These are phyloP conservation scores for Jatropha curcas DNA, from an alignment of 345 rosid species.

Conservation along the genomic window DNA sequence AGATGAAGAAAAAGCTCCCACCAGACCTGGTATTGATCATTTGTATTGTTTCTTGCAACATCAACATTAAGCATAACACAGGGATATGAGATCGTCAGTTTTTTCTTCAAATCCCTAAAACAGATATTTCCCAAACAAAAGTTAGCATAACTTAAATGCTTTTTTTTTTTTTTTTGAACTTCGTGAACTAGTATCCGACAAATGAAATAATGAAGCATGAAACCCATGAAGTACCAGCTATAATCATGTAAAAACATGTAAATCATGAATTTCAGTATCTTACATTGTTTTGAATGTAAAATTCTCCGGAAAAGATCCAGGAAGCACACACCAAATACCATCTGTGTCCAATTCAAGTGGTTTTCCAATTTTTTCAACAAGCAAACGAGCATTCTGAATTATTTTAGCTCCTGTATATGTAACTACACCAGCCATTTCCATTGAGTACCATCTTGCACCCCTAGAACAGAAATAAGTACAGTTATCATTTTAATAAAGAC, in stretches of 20 bases:
- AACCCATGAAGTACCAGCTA: not conserved
- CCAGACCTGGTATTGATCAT: slow-evolving; percentile 91
- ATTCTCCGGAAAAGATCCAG: slow-evolving; percentile 96
- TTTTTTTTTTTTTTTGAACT: not conserved
- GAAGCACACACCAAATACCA: slow-evolving; percentile 97
- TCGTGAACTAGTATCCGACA: not conserved
- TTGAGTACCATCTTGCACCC: slow-evolving; percentile 99
- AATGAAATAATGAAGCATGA: not conserved
- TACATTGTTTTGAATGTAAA: slow-evolving; percentile 90
- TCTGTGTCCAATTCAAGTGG: slow-evolving; percentile 98
- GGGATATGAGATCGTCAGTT: slow-evolving; percentile 89
- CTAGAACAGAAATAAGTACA: slow-evolving; percentile 40
- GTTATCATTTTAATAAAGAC: slow-evolving; percentile 26
- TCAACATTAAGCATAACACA: slow-evolving; percentile 98
- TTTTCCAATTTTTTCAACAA: slow-evolving; percentile 92
- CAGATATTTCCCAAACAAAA: slow-evolving; percentile 21
- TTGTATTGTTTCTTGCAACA: slow-evolving; percentile 87
- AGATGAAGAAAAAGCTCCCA: slow-evolving; percentile 11
- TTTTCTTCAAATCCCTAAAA: slow-evolving; percentile 76
- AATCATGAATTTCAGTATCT: slow-evolving; percentile 30
- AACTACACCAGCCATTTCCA: slow-evolving; percentile 99
- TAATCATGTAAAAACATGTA: not conserved
- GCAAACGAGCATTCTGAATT: slow-evolving; percentile 93
- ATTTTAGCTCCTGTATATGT: slow-evolving; percentile 99
- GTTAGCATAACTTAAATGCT: slow-evolving; percentile 12